phyloP scores from a whole-genome alignment of 768 basidiomycete genomes.

The Leucocoprinus birnbaumii region DNA sequence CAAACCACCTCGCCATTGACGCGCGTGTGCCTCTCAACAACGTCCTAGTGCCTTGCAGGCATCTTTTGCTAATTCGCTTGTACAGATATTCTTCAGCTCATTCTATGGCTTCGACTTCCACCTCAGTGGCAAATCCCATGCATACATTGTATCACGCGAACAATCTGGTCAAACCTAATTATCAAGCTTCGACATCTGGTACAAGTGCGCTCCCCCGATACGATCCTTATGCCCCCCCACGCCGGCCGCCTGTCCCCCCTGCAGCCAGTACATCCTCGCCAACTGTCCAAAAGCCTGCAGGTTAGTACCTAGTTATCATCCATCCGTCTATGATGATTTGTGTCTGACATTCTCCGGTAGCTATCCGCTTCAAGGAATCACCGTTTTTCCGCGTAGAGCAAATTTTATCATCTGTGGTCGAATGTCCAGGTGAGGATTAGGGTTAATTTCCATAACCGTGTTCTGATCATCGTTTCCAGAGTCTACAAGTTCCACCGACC shows the following conservation, averaged over 20 bases:
- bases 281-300: constrained; percentile 27
- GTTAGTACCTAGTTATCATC: constrained; percentile 21
- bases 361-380: constrained; percentile 74
- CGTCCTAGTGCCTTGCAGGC: constrained; percentile 1
- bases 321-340: no score
- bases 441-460: constrained; percentile 3
- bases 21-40: constrained; percentile 3
- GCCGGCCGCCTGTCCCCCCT: constrained; percentile 34
- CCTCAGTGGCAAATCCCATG: neutral
- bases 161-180: constrained; percentile 6
- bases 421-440: constrained; percentile 67
- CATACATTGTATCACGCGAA: constrained; percentile 20
- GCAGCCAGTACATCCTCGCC: constrained; percentile 32
- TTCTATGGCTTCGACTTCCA: constrained; percentile 6
- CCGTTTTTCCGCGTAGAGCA: constrained; percentile 76
- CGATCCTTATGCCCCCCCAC: constrained; percentile 66
- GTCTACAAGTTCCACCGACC: constrained; percentile 75
- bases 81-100: constrained; percentile 17
- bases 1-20: constrained; percentile 4
- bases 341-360: constrained; percentile 32
- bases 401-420: constrained; percentile 57
- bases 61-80: constrained; percentile 11
- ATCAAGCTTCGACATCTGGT: constrained; percentile 17
- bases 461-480: constrained; percentile 38
- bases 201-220: constrained; percentile 44